A percentile compares a stretch with the other conserved stretches of the same genome.
These are phyloP conservation scores for Globisporangium spiculum DNA, from an alignment of 352 stramenopile species.

Conservation along the genomic window DNA sequence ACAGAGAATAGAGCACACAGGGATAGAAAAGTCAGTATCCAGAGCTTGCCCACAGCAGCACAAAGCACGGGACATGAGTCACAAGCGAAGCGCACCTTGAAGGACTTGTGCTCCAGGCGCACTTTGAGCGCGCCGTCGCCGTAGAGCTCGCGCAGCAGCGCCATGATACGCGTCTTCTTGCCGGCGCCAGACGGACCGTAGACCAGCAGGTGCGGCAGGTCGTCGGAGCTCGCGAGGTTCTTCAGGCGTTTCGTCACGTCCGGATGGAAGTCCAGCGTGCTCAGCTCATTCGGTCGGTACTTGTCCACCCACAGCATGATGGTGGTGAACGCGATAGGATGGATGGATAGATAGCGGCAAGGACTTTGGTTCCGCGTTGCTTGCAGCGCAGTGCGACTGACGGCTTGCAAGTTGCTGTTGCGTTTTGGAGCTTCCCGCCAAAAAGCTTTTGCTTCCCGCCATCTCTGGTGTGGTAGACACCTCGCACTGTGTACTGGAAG, in stretches of 20 bases:
- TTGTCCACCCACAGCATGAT: constrained; percentile 99
- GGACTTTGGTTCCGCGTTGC: neutral
- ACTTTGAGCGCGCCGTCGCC: constrained; percentile 92
- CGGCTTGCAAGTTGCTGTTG: too few relatives aligned
- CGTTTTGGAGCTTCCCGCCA: too few relatives aligned
- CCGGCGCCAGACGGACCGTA: constrained; percentile 97
- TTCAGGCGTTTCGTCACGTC: constrained; percentile 91
- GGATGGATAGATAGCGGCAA: too few relatives aligned
- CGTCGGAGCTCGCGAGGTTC: constrained; percentile 74
- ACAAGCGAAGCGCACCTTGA: constrained; percentile 65
- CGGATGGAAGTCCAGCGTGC: constrained; percentile 92
- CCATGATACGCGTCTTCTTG: constrained; percentile 98
- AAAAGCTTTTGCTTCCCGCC: too few relatives aligned
- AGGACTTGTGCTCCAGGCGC: constrained; percentile 88
- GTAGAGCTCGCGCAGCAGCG: constrained; percentile 95
- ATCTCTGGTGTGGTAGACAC: too few relatives aligned
- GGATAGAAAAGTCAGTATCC: neutral
- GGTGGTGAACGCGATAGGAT: neutral
- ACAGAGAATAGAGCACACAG: neutral
- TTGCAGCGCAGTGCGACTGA: neutral
- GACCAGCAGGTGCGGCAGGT: constrained; percentile 96
- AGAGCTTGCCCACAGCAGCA: neutral
- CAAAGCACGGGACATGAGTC: neutral
- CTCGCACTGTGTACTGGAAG: too few relatives aligned
- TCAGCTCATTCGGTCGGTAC: constrained; percentile 92